A percentile compares a stretch with the other conserved stretches of the same genome.
Conservation (phyloP, 805 yeast species). For the Cephaloascus albidus region DNA sequence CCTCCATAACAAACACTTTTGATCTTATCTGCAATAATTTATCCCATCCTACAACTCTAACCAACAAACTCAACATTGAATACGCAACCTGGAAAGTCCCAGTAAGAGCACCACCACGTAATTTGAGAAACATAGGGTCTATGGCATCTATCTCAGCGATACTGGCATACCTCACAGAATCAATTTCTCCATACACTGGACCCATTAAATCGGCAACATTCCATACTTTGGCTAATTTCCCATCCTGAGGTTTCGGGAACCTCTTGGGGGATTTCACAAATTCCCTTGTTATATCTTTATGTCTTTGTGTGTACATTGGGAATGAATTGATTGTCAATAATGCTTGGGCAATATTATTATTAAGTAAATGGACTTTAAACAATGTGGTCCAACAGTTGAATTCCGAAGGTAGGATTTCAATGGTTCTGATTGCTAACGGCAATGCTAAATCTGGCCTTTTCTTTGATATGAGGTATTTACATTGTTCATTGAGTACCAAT, state of each 20-base stretch:
- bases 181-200: constrained; percentile 13
- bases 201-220: constrained; percentile 8
- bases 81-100: constrained; percentile 56
- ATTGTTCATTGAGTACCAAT: constrained; percentile 50
- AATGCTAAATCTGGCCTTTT: constrained; percentile 46
- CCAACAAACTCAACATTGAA: constrained; percentile 59
- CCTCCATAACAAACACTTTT: constrained; percentile 72
- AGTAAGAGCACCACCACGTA: constrained; percentile 14
- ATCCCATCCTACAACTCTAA: constrained; percentile 77
- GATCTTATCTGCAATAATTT: constrained; percentile 57
- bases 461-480: constrained; percentile 50
- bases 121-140: constrained; percentile 37
- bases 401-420: constrained; percentile 65
- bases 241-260: constrained; percentile 46
- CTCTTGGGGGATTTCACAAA: constrained; percentile 34
- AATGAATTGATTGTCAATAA: constrained; percentile 62
- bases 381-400: constrained; percentile 65
- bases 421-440: constrained; percentile 48
- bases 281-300: constrained; percentile 34
- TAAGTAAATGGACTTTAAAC: constrained; percentile 49
- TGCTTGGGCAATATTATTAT: constrained; percentile 48
- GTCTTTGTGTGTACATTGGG: constrained; percentile 51
- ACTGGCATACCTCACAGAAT: constrained; percentile 14
- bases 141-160: constrained; percentile 25
- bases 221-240: constrained; percentile 43